Evolutionary conservation across 2,329 filamentous ascomycete species (phyloP).

Genomic region (Botrytis galanthina): DNA sequence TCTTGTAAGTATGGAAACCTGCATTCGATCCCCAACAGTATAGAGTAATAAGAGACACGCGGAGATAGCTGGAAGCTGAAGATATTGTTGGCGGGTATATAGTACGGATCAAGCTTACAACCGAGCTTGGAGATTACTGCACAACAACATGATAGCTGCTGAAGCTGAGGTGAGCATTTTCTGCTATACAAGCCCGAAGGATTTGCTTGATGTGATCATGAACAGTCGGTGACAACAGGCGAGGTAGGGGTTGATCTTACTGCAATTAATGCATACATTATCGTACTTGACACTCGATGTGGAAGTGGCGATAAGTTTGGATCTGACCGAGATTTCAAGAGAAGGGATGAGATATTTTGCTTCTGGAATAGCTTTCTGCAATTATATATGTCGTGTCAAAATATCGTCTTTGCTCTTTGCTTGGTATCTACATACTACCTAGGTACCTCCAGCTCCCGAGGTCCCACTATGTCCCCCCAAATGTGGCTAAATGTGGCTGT

Average conservation of each 20-base stretch:
- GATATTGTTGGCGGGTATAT: background rate
- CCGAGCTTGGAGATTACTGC: background rate
- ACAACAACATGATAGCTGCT: no score
- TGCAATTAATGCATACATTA: background rate
- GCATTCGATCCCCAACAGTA: background rate
- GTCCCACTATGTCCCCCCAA: no score
- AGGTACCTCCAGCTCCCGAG: no score
- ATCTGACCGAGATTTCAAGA: background rate
- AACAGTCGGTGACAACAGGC: background rate
- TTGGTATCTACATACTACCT: background rate
- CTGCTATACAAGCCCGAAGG: background rate
- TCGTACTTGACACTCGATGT: background rate
- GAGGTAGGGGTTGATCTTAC: background rate
- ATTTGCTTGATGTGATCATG: constrained; percentile 1
- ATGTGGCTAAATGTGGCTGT: constrained; percentile 7
- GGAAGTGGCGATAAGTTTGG: no score
- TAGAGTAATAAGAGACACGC: background rate
- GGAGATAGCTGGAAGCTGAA: background rate
- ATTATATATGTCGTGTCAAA: background rate
- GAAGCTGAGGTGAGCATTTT: background rate
- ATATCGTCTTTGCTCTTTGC: background rate
- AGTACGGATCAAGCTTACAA: background rate
- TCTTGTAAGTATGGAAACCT: background rate
- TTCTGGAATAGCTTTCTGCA: background rate
- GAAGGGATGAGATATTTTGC: background rate